Conservation (phyloP, 345 rosid genomes). For the Xanthoceras sorbifolium region DNA sequence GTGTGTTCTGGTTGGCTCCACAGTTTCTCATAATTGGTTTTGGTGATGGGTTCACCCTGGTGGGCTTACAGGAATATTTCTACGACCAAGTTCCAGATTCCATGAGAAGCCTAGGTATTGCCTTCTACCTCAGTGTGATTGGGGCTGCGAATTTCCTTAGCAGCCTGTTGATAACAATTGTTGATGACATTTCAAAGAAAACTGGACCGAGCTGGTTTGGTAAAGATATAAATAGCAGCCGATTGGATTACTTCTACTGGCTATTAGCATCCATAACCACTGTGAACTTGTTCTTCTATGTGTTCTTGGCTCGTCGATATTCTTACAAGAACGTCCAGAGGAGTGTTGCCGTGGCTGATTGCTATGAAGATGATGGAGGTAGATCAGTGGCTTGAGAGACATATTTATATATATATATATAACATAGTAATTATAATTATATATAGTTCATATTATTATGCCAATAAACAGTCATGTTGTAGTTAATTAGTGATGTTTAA, state of each 20-base stretch:
- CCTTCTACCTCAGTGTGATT: constrained; percentile 77
- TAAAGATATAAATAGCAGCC: constrained; percentile 75
- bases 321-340: constrained; percentile 77
- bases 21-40: constrained; percentile 72
- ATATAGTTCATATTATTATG: not conserved
- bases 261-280: constrained; percentile 53
- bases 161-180: constrained; percentile 62
- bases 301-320: constrained; percentile 58
- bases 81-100: constrained; percentile 96
- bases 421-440: no score
- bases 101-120: constrained; percentile 94
- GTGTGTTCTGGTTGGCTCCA: constrained; percentile 86
- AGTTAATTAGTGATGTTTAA: not conserved
- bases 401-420: not conserved
- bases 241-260: constrained; percentile 78
- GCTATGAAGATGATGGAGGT: constrained; percentile 38
- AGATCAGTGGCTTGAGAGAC: constrained; percentile 28
- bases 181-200: constrained; percentile 47
- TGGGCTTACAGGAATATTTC: constrained; percentile 91
- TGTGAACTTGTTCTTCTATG: constrained; percentile 54
- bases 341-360: constrained; percentile 63
- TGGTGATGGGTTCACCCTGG: constrained; percentile 76
- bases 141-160: constrained; percentile 81
- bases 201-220: constrained; percentile 73
- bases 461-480: constrained; percentile 5